Conservation (phyloP, 129 eudicot genomes). For the Centrapalus pauciflorus region DNA sequence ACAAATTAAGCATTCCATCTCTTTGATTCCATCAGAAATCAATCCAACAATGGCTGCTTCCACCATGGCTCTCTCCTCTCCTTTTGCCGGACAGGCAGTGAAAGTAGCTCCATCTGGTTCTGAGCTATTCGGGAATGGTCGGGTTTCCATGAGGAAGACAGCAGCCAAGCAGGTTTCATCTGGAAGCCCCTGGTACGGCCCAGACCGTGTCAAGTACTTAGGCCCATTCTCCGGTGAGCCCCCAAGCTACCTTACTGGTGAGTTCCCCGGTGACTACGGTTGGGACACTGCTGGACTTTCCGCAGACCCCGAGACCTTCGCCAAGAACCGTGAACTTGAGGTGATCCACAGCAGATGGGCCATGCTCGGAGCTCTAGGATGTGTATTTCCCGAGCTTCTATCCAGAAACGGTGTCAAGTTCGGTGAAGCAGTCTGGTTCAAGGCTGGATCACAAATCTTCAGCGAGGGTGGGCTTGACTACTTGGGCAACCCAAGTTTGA, state of each 20-base stretch:
- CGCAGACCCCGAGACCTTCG: slow-evolving; percentile 18
- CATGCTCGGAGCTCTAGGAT: slow-evolving; percentile 24
- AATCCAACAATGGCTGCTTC: slow-evolving; percentile 6
- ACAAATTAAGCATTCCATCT: background rate
- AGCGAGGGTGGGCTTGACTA: slow-evolving; percentile 23
- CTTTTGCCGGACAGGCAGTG: background rate
- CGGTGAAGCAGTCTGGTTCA: slow-evolving; percentile 23
- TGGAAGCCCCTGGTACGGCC: slow-evolving; percentile 27
- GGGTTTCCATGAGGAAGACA: background rate
- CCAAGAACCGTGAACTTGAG: slow-evolving; percentile 22
- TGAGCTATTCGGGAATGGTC: background rate
- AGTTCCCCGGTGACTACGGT: slow-evolving; percentile 19
- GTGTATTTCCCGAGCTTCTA: slow-evolving; percentile 16
- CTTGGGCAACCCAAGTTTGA: slow-evolving; percentile 25
- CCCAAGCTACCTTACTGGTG: slow-evolving; percentile 20
- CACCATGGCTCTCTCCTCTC: background rate
- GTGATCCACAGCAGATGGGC: slow-evolving; percentile 26
- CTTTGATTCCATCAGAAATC: background rate
- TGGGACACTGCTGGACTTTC: slow-evolving; percentile 30
- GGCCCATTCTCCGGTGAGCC: slow-evolving; percentile 27
- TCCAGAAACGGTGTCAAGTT: slow-evolving; percentile 19
- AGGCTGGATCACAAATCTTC: slow-evolving; percentile 23
- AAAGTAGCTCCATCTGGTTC: background rate
- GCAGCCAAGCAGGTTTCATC: slow-evolving; percentile 1
- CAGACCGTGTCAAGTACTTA: slow-evolving; percentile 21